Evolutionary conservation across 2,329 filamentous ascomycete genomes (phyloP), one percentile per base, ranked within the genome.

Genomic region (Fusarium dlaminii): DNA sequence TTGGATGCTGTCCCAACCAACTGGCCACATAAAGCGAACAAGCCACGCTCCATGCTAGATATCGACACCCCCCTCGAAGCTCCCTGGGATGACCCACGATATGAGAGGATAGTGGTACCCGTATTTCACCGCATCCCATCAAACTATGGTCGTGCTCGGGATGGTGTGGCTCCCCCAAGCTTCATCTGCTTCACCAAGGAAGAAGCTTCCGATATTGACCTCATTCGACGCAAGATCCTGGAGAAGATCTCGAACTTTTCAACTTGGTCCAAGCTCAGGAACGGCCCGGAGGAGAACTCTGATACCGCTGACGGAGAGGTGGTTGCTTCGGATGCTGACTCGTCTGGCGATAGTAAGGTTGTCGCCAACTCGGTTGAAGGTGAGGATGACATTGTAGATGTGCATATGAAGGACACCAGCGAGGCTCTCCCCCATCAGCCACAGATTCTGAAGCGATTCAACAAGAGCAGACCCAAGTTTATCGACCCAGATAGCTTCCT

Each of bases 381-480:
- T 15, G 96, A 98, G 81, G 95, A 98, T 70, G 94, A 94, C 70
- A 90, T 98, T 78, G 93, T 98, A 11, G 94, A 98, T 79, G 91
- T 99, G 22, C 93, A 93, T 2, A 95, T 98, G 92, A 91, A 90
- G 60, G 92, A 94, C 76, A 84, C 85, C 6, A 79, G 79, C 22
- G 84, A 87, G 73, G 42, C 63, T 34, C 60, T 67, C 14, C 63
- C 71, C n/a, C 62, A 68, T 72, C 57, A 68, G 59, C 64, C 81
- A 13, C 74, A 76, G 59, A 61, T 83, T 48, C 80, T 88, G 64
- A 86, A 83, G 74, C 80, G 80, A 12, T 90, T 89, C 81, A 89
- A 86, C 69, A 81, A 77, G 18, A 82, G 81, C 45, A 84, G 87
- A 34, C 89, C 88, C 8, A 84, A 82, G 72, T 94, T 85, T 86